These are phyloP conservation scores for Ampelocalamus luodianensis DNA, from an alignment of 176 grass and related monocot species.

Conservation along the genomic window DNA sequence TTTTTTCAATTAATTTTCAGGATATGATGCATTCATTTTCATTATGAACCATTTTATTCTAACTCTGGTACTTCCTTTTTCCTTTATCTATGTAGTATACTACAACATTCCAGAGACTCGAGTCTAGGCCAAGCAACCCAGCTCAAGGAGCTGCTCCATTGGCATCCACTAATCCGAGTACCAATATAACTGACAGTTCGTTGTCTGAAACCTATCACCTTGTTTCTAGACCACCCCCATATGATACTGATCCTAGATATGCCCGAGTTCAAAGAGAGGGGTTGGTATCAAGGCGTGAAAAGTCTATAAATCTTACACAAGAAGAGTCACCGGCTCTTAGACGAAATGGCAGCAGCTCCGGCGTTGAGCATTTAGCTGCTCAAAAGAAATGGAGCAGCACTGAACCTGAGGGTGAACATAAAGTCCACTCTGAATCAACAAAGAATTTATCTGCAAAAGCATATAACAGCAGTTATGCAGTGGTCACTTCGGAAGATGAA, in stretches of 20 bases:
- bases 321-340: slow-evolving; percentile 68
- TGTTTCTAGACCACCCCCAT: slow-evolving; percentile 74
- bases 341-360: slow-evolving; percentile 83
- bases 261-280: slow-evolving; percentile 71
- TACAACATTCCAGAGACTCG: slow-evolving; percentile 76
- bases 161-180: slow-evolving; percentile 46
- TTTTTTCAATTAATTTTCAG: background rate
- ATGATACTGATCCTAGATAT: slow-evolving; percentile 73
- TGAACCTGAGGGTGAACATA: slow-evolving; percentile 65
- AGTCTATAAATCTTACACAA: slow-evolving; percentile 74
- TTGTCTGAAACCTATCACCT: slow-evolving; percentile 71
- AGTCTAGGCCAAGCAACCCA: slow-evolving; percentile 61
- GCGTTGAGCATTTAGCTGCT: slow-evolving; percentile 60
- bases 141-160: slow-evolving; percentile 57
- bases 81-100: slow-evolving; percentile 62
- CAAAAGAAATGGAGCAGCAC: slow-evolving; percentile 69
- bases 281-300: slow-evolving; percentile 87
- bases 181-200: slow-evolving; percentile 50
- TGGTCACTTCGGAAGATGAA: slow-evolving; percentile 74
- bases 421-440: slow-evolving; percentile 70
- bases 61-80: slow-evolving; percentile 1
- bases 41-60: background rate
- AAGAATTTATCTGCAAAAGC: slow-evolving; percentile 69
- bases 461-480: slow-evolving; percentile 56
- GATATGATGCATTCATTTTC: background rate